Evolutionary conservation across 257 asterid species (phyloP), one percentile per base, ranked within the genome.

Genomic region (Capsicum baccatum): DNA sequence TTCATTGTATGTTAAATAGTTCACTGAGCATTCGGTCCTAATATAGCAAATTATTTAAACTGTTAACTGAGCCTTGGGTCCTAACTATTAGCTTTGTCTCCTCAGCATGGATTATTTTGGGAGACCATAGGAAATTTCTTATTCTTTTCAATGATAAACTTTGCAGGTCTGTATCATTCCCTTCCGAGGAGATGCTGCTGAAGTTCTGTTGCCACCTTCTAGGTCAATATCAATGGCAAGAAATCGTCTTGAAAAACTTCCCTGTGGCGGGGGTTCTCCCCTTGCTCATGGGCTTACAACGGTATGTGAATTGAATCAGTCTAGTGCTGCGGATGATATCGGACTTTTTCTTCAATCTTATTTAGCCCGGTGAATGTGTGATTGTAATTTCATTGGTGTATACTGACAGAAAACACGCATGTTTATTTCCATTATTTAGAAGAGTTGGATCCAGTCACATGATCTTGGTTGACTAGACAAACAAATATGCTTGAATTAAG

Each of bases 251-350:
- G 99, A 97, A 91, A 94, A 98, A 88, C 98, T 97, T 86, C 99
- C 99, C 58, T 97, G 99, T 89, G 99, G 99, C 42, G 98, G 99
- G 15, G 98, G 99, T 83, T 96, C 99, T 85, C 99, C 99, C 60
- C 94, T 96, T 86, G 99, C 99, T 68, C 99, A 96, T 87, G 99
- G 98, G 55, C 99, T 96, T 80, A 94, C 98, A 35, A 95, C 95
- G 91, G 98, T 95, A 94, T 48, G 88, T 64, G 42, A 83, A 83
- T 83, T 64, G 39, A 42, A 26, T 84, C 81, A 83, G 16, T 69
- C 50, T 8, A 54, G 63, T 76, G 81, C 64, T 76, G 81, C 63
- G 2, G 81, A 76, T 52, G 33, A 76, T 54, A 5, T 76, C 42
- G 9, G 15, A 76, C 8, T 76, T 76, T 50, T 8, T 52, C 63